These are phyloP conservation scores for Pseudozyma sp. DNA, from an alignment of 1,284 basidiomycete genomes.

Conservation along the genomic window DNA sequence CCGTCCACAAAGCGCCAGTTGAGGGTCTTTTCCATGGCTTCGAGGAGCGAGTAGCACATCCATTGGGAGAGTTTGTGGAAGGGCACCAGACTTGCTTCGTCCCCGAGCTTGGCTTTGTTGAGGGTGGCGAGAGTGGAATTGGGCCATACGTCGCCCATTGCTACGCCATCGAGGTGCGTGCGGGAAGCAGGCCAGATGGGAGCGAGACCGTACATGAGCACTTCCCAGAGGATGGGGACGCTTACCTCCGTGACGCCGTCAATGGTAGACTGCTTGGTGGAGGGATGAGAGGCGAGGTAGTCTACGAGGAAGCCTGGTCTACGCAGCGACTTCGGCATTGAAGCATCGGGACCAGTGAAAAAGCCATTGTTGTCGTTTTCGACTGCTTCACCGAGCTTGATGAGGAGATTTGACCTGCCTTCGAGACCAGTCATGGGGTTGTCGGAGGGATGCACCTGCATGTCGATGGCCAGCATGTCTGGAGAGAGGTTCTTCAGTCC, in stretches of 20 bases:
- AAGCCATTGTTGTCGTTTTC: conserved; percentile 40
- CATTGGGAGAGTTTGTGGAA: conserved; percentile 95
- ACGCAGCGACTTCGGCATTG: not conserved
- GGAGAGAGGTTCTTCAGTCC: conserved; percentile 78
- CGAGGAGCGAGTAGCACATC: conserved; percentile 70
- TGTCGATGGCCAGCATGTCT: conserved; percentile 76
- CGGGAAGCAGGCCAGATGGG: conserved; percentile 87
- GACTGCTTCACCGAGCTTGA: conserved; percentile 48
- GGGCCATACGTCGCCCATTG: conserved; percentile 91
- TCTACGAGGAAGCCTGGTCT: conserved; percentile 70
- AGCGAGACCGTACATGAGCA: conserved; percentile 83
- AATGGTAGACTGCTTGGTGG: conserved; percentile 57
- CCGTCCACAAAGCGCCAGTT: conserved; percentile 81
- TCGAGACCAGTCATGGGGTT: conserved; percentile 93
- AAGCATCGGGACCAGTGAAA: conserved; percentile 39
- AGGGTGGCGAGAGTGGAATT: conserved; percentile 29
- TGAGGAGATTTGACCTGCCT: conserved; percentile 79
- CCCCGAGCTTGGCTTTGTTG: not conserved
- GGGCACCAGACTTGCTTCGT: conserved; percentile 75
- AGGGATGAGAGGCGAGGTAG: conserved; percentile 74
- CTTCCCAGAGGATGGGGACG: conserved; percentile 77
- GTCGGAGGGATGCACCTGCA: conserved; percentile 78
- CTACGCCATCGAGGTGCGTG: conserved; percentile 75
- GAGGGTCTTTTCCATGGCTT: conserved; percentile 70
- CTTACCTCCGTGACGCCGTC: conserved; percentile 20